These are phyloP conservation scores for Tricladium varicosporioides DNA, from an alignment of 2,329 filamentous ascomycete genomes.

Conservation along the genomic window DNA sequence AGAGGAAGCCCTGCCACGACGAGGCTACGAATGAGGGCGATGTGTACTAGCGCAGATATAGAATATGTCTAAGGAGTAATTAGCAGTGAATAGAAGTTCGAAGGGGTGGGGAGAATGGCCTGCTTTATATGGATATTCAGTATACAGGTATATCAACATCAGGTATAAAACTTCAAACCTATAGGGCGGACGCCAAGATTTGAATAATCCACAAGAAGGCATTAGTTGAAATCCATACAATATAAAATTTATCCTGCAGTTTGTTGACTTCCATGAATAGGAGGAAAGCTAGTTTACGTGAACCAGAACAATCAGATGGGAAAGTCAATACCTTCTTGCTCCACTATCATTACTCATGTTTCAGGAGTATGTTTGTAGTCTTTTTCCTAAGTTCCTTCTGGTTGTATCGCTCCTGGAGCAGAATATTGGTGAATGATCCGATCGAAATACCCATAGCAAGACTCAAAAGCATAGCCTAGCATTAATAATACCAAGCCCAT, in stretches of 20 bases:
- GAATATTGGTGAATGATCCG: slow-evolving; percentile 41
- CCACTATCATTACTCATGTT: slow-evolving; percentile 40
- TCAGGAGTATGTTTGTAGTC: slow-evolving; percentile 40
- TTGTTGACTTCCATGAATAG: slow-evolving; percentile 6
- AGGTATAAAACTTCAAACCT: slow-evolving; percentile 50
- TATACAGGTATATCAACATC: slow-evolving; percentile 48
- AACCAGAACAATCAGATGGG: slow-evolving; percentile 38
- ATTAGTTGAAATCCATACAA: background rate
- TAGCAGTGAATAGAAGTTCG: background rate
- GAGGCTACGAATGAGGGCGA: slow-evolving; percentile 39
- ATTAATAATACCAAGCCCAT: slow-evolving; percentile 39
- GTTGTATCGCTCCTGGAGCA: slow-evolving; percentile 28
- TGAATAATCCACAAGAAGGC: slow-evolving; percentile 40
- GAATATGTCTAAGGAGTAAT: background rate
- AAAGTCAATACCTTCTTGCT: slow-evolving; percentile 38
- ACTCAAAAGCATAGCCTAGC: slow-evolving; percentile 41
- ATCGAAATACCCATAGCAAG: slow-evolving; percentile 39
- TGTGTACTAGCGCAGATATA: slow-evolving; percentile 24
- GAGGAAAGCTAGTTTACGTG: slow-evolving; percentile 35
- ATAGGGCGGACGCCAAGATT: slow-evolving; percentile 47
- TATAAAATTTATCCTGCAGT: background rate
- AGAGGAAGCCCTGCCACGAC: slow-evolving; percentile 40
- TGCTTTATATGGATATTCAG: slow-evolving; percentile 46
- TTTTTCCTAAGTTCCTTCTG: slow-evolving; percentile 41
- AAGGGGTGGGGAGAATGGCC: slow-evolving; percentile 26